Evolutionary conservation across 495 filamentous ascomycete species (phyloP), one percentile per base, ranked within the genome.

Genomic region (Penicillium nucicola): DNA sequence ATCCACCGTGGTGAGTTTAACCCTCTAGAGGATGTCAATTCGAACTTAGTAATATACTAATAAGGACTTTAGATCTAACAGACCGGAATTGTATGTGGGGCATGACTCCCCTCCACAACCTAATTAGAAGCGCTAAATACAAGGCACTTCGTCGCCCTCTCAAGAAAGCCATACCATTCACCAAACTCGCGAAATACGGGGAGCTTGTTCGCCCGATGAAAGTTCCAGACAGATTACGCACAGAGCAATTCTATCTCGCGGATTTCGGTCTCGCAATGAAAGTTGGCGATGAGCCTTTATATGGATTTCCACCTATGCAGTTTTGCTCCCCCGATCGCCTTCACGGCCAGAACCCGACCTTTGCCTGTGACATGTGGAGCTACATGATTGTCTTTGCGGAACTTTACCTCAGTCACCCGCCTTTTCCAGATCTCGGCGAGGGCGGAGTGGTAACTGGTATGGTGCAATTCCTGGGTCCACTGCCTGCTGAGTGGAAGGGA

Each of bases 171-270:
- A 53, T 63, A 35, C 48, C 42, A 18, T 35, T 30, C 15, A 42
- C 34, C n/a, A 36, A 55, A 1, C 38, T 57, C 20, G 49, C 35
- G 53, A 57, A 56, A 44, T 33, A 43, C 19, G 61, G 53, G 45
- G 61, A 65, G 47, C 51, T 65, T 19, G 61, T 65, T 38, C 8
- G 38, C 20, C 52, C 58, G 12, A 33, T 50, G 1, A 10, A 50
- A 5, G 13, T 57, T 32, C 57, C 59, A 9, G 15, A 40, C n/a
- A 41, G 47, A 28, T 28, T 64, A 35, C 52, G 61, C 41, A 60
- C 70, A 12, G 60, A 72, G 8, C 68, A 77, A 31, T 78, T 82
- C 46, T 82, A 80, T 60, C 57, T 84, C 52, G 72, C 71, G 12
- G 62, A 77, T 25, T 75, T 85, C 49, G 83, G 82, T n/a, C 61